phyloP scores from a whole-genome alignment of 163 green algal genomes.

The Scenedesmus sp. region DNA sequence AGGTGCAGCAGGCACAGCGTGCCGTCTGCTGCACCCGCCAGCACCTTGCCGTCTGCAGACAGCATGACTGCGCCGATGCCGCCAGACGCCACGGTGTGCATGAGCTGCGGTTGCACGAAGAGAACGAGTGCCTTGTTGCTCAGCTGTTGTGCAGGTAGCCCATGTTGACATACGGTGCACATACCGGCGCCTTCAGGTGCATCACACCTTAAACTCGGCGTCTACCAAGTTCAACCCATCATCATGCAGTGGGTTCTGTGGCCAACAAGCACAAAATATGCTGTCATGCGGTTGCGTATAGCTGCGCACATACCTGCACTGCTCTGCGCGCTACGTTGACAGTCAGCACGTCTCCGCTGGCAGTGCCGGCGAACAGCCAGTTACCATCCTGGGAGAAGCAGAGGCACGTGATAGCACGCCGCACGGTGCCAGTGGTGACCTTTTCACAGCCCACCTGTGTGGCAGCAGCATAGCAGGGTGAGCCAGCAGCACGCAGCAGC shows the following conservation, averaged over 20 bases:
- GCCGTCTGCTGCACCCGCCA: conserved; percentile 66
- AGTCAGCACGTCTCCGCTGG: conserved; percentile 65
- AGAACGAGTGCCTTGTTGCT: not conserved
- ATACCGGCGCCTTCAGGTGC: too few relatives aligned
- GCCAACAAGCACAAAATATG: not conserved
- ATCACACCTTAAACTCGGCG: too few relatives aligned
- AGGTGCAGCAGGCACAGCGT: conserved; percentile 56
- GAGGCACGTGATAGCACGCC: conserved; percentile 59
- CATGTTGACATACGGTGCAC: not conserved
- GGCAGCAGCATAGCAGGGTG: not conserved
- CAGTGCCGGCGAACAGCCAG: conserved; percentile 73
- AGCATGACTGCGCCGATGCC: conserved; percentile 61
- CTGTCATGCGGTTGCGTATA: not conserved
- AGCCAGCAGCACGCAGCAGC: not conserved
- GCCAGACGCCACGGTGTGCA: conserved; percentile 55
- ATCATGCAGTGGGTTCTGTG: too few relatives aligned
- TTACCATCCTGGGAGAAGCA: conserved; percentile 63
- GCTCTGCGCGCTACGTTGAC: conserved; percentile 66
- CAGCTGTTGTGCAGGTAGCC: not conserved
- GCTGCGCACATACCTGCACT: conserved; percentile 61
- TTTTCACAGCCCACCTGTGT: conserved; percentile 39
- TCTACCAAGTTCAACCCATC: too few relatives aligned
- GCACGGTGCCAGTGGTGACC: conserved; percentile 59
- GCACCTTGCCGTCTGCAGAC: conserved; percentile 33
- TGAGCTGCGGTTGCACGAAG: conserved; percentile 40